phyloP scores from a whole-genome alignment of 495 filamentous ascomycete species.

The Cetradonia linearis region DNA sequence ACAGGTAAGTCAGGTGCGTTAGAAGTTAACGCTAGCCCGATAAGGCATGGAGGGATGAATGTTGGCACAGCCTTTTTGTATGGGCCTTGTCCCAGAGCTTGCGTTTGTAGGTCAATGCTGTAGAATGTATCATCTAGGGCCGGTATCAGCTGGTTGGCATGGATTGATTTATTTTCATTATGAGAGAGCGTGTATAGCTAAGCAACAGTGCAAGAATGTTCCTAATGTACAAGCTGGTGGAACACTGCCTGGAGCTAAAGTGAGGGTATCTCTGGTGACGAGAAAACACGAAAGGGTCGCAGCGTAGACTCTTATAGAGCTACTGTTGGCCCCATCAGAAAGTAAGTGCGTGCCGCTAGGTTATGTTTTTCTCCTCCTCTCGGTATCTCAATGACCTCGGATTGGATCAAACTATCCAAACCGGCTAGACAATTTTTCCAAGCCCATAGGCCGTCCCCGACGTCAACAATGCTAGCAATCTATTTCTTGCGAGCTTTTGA shows the following conservation, averaged over 20 bases:
- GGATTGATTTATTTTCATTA: constrained; percentile 12
- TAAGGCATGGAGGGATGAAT: background rate
- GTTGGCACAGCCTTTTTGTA: background rate
- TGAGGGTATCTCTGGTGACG: constrained; percentile 12
- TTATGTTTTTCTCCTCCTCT: background rate
- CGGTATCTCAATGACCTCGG: constrained; percentile 10
- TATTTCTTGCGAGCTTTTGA: constrained; percentile 8
- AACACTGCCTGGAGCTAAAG: constrained; percentile 4
- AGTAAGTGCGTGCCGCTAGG: constrained; percentile 8
- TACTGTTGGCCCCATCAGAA: constrained; percentile 3
- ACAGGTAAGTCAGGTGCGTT: too few relatives aligned
- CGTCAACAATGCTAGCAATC: background rate
- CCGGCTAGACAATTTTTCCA: constrained; percentile 17
- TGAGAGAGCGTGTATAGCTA: constrained; percentile 15
- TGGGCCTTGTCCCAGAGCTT: too few relatives aligned
- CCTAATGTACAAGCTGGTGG: constrained; percentile 15
- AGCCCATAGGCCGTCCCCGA: constrained; percentile 9
- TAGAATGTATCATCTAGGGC: background rate
- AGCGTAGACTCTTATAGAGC: background rate
- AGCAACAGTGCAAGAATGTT: constrained; percentile 9
- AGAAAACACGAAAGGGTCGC: constrained; percentile 2
- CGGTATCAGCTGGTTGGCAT: background rate
- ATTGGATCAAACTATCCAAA: constrained; percentile 18
- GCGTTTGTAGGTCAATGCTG: background rate
- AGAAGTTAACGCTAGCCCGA: too few relatives aligned